These are phyloP conservation scores for Nicotiana undulata DNA, from an alignment of 257 asterid species.

Conservation along the genomic window DNA sequence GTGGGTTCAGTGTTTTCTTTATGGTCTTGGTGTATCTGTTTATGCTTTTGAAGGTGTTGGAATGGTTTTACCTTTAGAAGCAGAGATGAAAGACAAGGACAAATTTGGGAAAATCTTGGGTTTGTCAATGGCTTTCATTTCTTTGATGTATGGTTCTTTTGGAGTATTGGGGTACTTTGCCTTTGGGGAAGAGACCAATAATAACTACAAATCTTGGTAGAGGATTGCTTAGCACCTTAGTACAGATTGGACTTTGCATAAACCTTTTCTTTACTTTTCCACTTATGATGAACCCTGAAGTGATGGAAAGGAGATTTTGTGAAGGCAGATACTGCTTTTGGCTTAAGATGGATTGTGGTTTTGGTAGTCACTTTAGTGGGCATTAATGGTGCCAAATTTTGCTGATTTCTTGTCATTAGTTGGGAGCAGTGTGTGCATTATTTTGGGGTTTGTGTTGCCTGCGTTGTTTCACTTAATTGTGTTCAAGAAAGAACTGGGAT, in stretches of 20 bases:
- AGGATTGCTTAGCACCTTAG: neutral
- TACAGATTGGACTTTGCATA: constrained; percentile 8
- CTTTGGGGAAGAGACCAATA: constrained; percentile 4
- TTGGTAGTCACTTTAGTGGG: constrained; percentile 7
- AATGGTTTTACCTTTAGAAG: constrained; percentile 10
- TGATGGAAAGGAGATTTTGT: constrained; percentile 3
- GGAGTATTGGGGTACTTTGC: constrained; percentile 2
- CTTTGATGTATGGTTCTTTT: constrained; percentile 6
- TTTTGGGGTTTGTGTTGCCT: constrained; percentile 6
- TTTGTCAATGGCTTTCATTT: constrained; percentile 2
- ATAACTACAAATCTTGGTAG: neutral
- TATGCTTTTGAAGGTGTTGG: constrained; percentile 13
- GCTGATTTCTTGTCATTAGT: constrained; percentile 10
- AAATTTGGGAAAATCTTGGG: constrained; percentile 10
- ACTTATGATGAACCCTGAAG: constrained; percentile 8
- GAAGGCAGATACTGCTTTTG: neutral
- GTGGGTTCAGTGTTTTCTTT: neutral
- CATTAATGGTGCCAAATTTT: neutral
- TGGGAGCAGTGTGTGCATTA: constrained; percentile 7
- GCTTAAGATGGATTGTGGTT: neutral
- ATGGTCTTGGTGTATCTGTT: constrained; percentile 8
- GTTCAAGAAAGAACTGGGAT: neutral
- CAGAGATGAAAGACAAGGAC: constrained; percentile 7
- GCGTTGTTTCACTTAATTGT: constrained; percentile 9
- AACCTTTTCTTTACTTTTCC: neutral